Evolutionary conservation across 306 rosid species (phyloP), one percentile per base, ranked within the genome.

Genomic region (Begonia loranthoides): DNA sequence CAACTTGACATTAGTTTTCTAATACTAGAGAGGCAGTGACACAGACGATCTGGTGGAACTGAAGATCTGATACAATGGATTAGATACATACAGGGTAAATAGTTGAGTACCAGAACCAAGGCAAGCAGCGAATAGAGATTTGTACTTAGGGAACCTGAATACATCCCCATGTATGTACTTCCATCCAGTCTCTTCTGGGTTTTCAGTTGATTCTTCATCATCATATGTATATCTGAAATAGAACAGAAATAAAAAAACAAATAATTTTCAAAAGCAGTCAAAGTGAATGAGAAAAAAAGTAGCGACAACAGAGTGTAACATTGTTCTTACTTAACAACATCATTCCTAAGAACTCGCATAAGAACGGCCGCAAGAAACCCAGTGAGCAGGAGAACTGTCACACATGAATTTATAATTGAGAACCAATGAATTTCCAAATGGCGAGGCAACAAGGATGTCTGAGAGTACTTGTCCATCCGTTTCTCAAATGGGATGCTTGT

Each of bases 401-500:
- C 22, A 19, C 22, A 19, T 19, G 22, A 19, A 19, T 19, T 19
- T 33, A 52, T 52, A 10, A 52, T 52, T 9, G 57, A 52, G 15
- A 52, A 52, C 44, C 57, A 52, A 34, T 52, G 46, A 38, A 19
- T 19, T 19, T 19, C 22, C 22, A 19, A 19, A 19, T 19, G 22
- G 3, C 22, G 57, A 3, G 45, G 57, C 19, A 36, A 33, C 9
- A 44, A 53, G 38, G 46, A 53, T 13, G 57, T n/a, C 9, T 53
- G 45, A 3, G 44, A 53, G 57, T 36, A 53, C 46, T 53, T 53
- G 9, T 53, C 57, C 57, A 53, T 53, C 19, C 57, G 33, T 44
- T 36, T 53, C 19, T 53, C 57, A 36, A 53, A 53, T 11, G 57
- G 21, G 6, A 13, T 33, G 12, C 13, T 9, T 15, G 28, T 53